A percentile compares a stretch with the other conserved stretches of the same genome.
Conservation (phyloP, 2,329 filamentous ascomycete species). For the Dichotomopilus funicola region DNA sequence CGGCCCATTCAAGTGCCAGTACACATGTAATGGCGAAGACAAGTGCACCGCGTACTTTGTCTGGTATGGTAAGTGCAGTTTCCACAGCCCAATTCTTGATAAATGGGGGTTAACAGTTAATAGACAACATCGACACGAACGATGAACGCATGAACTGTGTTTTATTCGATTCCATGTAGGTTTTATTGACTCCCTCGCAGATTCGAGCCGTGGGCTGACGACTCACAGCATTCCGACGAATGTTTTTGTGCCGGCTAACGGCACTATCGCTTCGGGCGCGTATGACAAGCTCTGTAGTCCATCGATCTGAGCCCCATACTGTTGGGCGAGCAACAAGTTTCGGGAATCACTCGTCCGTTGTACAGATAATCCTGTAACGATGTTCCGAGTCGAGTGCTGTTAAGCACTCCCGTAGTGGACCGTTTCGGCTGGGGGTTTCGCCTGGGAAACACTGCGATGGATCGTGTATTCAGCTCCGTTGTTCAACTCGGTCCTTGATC, state of each 20-base stretch:
- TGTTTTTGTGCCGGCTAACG: constrained; percentile 17
- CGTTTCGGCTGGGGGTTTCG: too few species aligned
- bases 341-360: too few species aligned
- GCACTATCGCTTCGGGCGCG: constrained; percentile 22
- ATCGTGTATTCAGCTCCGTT: too few species aligned
- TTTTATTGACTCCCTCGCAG: background rate
- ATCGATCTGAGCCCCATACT: background rate
- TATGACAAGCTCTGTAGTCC: constrained; percentile 25
- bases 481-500: too few species aligned
- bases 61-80: constrained; percentile 21
- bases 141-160: constrained; percentile 21
- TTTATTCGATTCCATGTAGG: constrained; percentile 24
- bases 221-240: constrained; percentile 19
- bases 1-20: constrained; percentile 29
- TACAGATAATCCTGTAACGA: too few species aligned
- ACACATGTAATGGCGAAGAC: constrained; percentile 23
- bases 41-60: constrained; percentile 26
- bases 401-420: too few species aligned
- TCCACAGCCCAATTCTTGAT: background rate
- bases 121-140: constrained; percentile 14
- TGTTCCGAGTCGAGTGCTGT: too few species aligned
- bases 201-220: constrained; percentile 2
- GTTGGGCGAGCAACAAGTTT: background rate
- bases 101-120: background rate
- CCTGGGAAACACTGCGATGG: too few species aligned